A percentile compares a stretch with the other conserved stretches of the same genome.
These are phyloP conservation scores for Colletotrichum coccodes DNA, from an alignment of 2,329 filamentous ascomycete species.

Conservation along the genomic window DNA sequence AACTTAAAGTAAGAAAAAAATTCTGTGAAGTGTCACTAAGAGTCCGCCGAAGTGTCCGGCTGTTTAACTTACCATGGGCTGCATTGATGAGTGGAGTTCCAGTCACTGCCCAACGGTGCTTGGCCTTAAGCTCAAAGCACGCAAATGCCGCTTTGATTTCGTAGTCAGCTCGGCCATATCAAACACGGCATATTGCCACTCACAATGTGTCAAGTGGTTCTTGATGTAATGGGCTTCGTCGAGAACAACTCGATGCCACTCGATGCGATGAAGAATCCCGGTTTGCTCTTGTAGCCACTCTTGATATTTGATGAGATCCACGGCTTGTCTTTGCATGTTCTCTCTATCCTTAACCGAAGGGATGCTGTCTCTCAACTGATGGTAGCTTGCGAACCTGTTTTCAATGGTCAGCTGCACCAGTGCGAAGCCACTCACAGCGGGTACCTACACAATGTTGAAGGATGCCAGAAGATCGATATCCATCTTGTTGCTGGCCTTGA, in stretches of 20 bases:
- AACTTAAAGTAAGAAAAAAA: slow-evolving; percentile 48
- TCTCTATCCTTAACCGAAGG: neutral
- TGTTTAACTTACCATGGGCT: slow-evolving; percentile 38
- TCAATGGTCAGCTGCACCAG: neutral
- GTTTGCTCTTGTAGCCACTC: neutral
- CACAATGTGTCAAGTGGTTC: neutral
- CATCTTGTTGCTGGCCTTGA: slow-evolving; percentile 29
- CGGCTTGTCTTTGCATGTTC: neutral
- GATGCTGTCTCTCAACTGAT: slow-evolving; percentile 37
- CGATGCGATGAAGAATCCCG: neutral
- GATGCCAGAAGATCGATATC: neutral
- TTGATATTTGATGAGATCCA: neutral
- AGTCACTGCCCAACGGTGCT: slow-evolving; percentile 47
- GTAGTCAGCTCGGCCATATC: neutral
- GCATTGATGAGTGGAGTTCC: slow-evolving; percentile 49
- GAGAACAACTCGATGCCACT: slow-evolving; percentile 10
- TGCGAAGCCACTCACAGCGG: fast-evolving
- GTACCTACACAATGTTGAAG: slow-evolving; percentile 26
- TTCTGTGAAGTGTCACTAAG: slow-evolving; percentile 35
- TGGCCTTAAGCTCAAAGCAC: slow-evolving; percentile 36
- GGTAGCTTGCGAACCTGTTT: slow-evolving; percentile 43
- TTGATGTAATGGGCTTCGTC: slow-evolving; percentile 14
- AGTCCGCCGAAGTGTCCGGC: fast-evolving
- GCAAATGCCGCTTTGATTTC: slow-evolving; percentile 35
- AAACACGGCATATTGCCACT: slow-evolving; percentile 27